Evolutionary conservation across 2,329 filamentous ascomycete species (phyloP).

Genomic region (Raffaelea deltoideospora): DNA sequence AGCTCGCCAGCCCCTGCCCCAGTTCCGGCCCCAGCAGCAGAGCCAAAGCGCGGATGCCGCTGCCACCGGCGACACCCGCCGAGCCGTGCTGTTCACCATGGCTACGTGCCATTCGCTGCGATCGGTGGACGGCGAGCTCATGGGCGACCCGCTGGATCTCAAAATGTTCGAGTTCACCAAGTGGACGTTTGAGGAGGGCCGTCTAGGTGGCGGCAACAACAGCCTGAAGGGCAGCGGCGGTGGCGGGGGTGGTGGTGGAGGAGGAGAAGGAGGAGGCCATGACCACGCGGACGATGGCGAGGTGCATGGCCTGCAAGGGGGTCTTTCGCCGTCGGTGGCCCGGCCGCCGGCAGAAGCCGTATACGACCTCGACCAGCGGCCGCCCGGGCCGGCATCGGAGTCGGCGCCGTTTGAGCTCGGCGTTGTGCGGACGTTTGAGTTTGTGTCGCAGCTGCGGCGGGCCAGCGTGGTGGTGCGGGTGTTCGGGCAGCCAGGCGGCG

Average conservation of each 20-base stretch:
- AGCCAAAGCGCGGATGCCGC: too few species aligned
- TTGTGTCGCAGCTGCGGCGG: constrained; percentile 79
- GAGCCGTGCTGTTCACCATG: constrained; percentile 78
- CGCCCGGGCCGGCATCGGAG: background rate
- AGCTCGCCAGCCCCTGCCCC: background rate
- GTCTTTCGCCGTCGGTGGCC: constrained; percentile 83
- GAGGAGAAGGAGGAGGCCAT: background rate
- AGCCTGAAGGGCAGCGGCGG: constrained; percentile 52
- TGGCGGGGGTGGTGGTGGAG: constrained; percentile 14
- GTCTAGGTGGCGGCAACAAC: too few species aligned
- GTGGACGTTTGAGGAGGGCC: constrained; percentile 86
- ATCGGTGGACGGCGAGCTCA: constrained; percentile 70
- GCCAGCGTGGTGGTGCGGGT: constrained; percentile 86
- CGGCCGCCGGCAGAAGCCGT: constrained; percentile 47
- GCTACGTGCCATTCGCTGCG: constrained; percentile 90
- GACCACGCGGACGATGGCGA: constrained; percentile 49
- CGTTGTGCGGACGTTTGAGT: constrained; percentile 84
- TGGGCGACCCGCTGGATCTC: constrained; percentile 86
- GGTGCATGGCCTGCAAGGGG: constrained; percentile 46
- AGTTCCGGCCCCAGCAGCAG: too few species aligned
- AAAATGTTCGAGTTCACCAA: constrained; percentile 98
- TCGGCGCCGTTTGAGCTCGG: constrained; percentile 60
- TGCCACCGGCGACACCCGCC: constrained; percentile 18
- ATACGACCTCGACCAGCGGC: constrained; percentile 8
- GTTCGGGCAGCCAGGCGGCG: constrained; percentile 70